Evolutionary conservation across 2,329 filamentous ascomycete species (phyloP).

Genomic region (Pseudohalonectria lignicola): DNA sequence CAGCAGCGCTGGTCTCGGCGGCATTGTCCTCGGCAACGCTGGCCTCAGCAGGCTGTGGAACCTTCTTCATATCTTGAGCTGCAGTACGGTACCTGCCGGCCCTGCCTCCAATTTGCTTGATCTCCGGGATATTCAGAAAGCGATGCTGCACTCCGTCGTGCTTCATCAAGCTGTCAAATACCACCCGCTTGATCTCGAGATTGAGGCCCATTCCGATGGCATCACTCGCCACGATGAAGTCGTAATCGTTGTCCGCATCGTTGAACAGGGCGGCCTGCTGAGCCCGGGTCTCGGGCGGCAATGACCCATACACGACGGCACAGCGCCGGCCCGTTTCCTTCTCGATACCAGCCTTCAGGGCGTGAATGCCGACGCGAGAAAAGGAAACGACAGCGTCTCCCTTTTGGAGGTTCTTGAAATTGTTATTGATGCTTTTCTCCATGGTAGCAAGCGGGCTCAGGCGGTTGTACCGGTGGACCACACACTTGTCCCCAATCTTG

Average conservation of each 20-base stretch:
- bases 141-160: constrained; percentile 49
- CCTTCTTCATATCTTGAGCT: constrained; percentile 33
- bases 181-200: constrained; percentile 77
- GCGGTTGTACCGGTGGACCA: constrained; percentile 74
- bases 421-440: constrained; percentile 47
- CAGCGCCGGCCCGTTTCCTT: constrained; percentile 64
- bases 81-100: constrained; percentile 79
- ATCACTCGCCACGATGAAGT: constrained; percentile 67
- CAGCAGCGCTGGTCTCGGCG: background rate
- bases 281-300: constrained; percentile 87
- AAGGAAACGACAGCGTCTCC: constrained; percentile 89
- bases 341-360: constrained; percentile 70
- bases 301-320: constrained; percentile 83
- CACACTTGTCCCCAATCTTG: constrained; percentile 68
- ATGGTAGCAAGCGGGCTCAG: constrained; percentile 67
- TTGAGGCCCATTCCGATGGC: constrained; percentile 98
- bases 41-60: constrained; percentile 6
- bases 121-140: constrained; percentile 58
- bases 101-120: constrained; percentile 91
- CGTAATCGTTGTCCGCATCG: constrained; percentile 89
- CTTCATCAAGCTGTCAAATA: constrained; percentile 74
- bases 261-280: constrained; percentile 92
- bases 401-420: constrained; percentile 61
- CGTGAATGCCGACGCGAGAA: constrained; percentile 70
- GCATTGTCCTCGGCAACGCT: background rate